Percentiles rank a stretch among this genome's conserved stretches.
These are phyloP conservation scores for Angophora floribunda DNA, from an alignment of 345 rosid genomes.

Conservation along the genomic window DNA sequence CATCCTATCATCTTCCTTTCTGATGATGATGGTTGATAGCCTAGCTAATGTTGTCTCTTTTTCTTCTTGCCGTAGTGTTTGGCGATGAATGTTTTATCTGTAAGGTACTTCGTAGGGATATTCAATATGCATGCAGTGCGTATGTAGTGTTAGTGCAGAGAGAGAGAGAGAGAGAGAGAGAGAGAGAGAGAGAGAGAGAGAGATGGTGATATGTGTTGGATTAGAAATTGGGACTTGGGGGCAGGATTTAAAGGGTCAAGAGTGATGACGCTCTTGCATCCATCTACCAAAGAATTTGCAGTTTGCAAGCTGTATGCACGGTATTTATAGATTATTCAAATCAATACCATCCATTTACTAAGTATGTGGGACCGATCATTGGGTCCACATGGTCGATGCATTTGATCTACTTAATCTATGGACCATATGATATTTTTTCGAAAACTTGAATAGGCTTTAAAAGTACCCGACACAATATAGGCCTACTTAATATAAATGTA, in stretches of 20 bases:
- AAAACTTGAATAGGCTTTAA: too few species aligned
- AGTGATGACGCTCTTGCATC: background rate
- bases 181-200: background rate
- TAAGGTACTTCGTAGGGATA: background rate
- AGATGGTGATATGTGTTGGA: background rate
- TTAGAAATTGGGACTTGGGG: background rate
- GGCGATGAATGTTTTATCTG: background rate
- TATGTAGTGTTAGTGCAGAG: too few species aligned
- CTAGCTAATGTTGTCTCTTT: background rate
- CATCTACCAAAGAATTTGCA: background rate
- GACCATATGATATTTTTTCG: background rate
- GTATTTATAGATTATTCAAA: background rate
- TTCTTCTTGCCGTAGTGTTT: background rate
- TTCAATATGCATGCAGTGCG: background rate
- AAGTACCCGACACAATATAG: too few species aligned
- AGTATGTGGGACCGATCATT: background rate
- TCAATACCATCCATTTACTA: background rate
- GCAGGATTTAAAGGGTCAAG: background rate
- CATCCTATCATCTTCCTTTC: slow-evolving; percentile 45
- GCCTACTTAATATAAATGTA: background rate
- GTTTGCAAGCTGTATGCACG: background rate
- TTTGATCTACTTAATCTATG: too few species aligned
- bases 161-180: background rate
- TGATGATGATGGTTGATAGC: background rate
- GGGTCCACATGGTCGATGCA: background rate